Base-by-base conservation (phyloP, 1,284 basidiomycete genomes). In the Lentinula novae-zelandiae region DNA sequence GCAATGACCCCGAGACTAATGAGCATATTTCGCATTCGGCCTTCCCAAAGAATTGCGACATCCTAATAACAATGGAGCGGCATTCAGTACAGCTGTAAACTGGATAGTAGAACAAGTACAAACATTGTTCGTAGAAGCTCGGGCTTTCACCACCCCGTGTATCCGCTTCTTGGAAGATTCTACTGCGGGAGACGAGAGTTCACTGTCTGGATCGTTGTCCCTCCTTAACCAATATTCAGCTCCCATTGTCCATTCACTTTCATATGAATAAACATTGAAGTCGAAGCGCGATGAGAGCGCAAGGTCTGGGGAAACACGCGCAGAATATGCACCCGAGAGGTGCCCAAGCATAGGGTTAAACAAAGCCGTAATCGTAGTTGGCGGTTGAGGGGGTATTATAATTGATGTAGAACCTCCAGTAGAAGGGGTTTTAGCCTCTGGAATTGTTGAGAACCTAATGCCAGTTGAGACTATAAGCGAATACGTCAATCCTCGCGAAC, bases 331-430 rank as follows among this genome's bases (percentile, higher is more conserved):
- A 1, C 90, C 84, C 2, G 93, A 93, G 34, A 98, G 81, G 70
- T 98, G 95, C 0, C 96, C 96, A 66, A 98, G 88, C 83, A 99
- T 94, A 1, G 96, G 96, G 73, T 98, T 98, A 72, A 98, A 93
- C 9, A 96, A 84, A 2, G 95, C 91, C 1, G 95, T 96, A 64
- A 98, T 90, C 4, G 94, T 96, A 0, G 95, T 98, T 0, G 96
- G 95, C 0, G 96, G 87, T 67, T 93, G 89, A 33, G 82, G 79
- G 9, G 78, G 78, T 34, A 73, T 74, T 31, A 75, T 74, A 4
- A 79, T 72, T 2, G 78, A 69, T 1, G 70, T 64, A 10, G 80
- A 77, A 2, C 80, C 66, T 65, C 85, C 82, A 67, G 80, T 82
- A 20, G 86, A 87, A 1, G 86, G 82, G 0, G 86, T 82, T 12